Base-by-base conservation (phyloP, 805 yeast species). In the Monosporozyma unispora region DNA sequence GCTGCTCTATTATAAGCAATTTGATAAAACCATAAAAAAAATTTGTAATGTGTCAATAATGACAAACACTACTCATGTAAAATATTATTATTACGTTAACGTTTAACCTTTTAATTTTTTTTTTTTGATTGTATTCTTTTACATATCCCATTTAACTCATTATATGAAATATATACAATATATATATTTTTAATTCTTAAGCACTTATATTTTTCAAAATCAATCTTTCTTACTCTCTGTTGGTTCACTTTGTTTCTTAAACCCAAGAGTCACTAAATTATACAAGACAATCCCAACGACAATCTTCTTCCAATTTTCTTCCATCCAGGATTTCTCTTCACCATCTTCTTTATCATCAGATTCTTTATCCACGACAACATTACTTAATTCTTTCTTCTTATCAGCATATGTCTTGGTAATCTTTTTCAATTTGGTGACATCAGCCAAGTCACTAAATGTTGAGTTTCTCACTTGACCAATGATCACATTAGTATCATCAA, bases 1-100 rank as follows among this genome's bases (percentile, higher is more conserved):
- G 71, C 75, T 52, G 75, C 81, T 52, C 63, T 78, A 56, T 72
- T 78, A 64, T 79, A 75, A 52, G 25, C 25, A 25, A 4, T 8
- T 25, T 25, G 4, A 4, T 25, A 5, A 31, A 4, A 31, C 6
- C 14, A 12, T 5, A 14, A 31, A 12, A 14, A 31, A 31, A 31
- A 31, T 31, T 31, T 12, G 14, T 31, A 31, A 31, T 14, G 14
- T 31, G 14, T 14, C 12, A 31, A 12, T 31, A 31, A 12, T 7
- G 3, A 14, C 3, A 12, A 31, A 31, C 14, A 6, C 35, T 31
- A 14, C 35, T 31, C 35, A 31, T 31, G 35, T 31, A 31, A 31
- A 31, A 12, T 31, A 31, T 12, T 12, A 31, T 31, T 31, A 31
- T 12, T 31, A 31, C 35, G 35, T 31, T 31, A 12, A 12, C 35